Percentiles rank a stretch among this genome's conserved stretches.
Evolutionary conservation across 2,329 filamentous ascomycete species (phyloP).

Genomic region (Septoria linicola): DNA sequence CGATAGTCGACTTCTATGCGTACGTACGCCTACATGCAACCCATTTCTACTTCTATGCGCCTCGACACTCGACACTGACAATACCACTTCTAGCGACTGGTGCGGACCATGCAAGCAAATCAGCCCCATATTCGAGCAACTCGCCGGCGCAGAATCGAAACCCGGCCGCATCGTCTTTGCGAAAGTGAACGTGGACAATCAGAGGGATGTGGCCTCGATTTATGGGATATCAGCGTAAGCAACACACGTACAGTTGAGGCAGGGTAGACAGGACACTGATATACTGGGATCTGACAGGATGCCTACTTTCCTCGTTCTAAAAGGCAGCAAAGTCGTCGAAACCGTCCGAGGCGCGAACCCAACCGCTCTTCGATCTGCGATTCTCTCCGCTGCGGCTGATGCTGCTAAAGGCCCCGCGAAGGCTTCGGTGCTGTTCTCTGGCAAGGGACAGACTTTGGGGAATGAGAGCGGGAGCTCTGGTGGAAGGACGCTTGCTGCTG

Average conservation of each 20-base stretch:
- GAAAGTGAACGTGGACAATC: conserved; percentile 57
- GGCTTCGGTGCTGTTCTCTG: conserved; percentile 39
- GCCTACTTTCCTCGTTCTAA: conserved; percentile 52
- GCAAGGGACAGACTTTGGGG: conserved; percentile 45
- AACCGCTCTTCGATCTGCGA: conserved; percentile 48
- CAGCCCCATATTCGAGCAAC: conserved; percentile 51
- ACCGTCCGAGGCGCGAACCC: conserved; percentile 52
- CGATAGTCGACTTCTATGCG: conserved; percentile 39
- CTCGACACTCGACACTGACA: neutral
- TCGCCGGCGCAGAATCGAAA: conserved; percentile 52
- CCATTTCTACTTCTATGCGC: too few relatives aligned
- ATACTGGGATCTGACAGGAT: conserved; percentile 34
- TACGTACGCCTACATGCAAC: neutral
- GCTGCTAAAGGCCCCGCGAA: conserved; percentile 40
- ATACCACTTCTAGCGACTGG: conserved; percentile 40
- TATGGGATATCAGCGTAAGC: conserved; percentile 49
- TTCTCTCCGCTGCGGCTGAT: conserved; percentile 47
- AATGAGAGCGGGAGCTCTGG: neutral
- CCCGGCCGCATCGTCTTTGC: conserved; percentile 51
- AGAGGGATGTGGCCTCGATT: conserved; percentile 51
- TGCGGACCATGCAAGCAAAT: conserved; percentile 59
- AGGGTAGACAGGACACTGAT: neutral
- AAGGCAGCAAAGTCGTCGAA: conserved; percentile 45
- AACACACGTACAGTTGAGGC: neutral
- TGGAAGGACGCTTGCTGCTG: conserved; percentile 3